Percentiles rank a stretch among this genome's conserved stretches.
Evolutionary conservation across 768 basidiomycete genomes (phyloP).

Genomic region (Kwoniella dendrophila): DNA sequence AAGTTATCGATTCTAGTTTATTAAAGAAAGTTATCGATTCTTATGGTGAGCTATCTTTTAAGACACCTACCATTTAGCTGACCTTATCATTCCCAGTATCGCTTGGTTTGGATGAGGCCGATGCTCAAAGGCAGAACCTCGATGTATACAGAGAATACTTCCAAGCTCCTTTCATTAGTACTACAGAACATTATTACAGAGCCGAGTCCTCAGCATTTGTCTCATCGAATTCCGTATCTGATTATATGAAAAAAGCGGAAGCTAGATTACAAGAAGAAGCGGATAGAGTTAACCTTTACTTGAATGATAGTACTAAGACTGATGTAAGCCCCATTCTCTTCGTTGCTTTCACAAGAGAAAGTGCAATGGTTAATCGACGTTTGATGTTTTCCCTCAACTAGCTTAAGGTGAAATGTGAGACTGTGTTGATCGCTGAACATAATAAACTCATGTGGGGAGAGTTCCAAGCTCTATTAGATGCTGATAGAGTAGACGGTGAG

Average conservation of each 20-base stretch:
- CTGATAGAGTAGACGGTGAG: conserved; percentile 78
- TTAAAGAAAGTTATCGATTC: conserved; percentile 94
- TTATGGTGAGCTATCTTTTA: conserved; percentile 61
- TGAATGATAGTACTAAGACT: conserved; percentile 85
- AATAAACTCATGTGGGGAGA: conserved; percentile 84
- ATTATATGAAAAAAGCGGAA: conserved; percentile 94
- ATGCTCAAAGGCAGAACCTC: conserved; percentile 80
- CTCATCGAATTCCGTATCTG: conserved; percentile 81
- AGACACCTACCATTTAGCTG: not conserved
- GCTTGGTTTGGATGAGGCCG: conserved; percentile 86
- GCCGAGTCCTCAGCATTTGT: conserved; percentile 89
- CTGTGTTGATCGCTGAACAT: conserved; percentile 86
- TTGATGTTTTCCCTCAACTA: conserved; percentile 28
- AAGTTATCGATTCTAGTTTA: conserved; percentile 86
- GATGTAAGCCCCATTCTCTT: conserved; percentile 59
- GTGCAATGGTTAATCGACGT: not conserved
- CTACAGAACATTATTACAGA: conserved; percentile 88
- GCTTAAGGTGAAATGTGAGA: conserved; percentile 69
- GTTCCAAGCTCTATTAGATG: conserved; percentile 76
- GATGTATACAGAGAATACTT: conserved; percentile 92
- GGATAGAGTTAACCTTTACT: conserved; percentile 89
- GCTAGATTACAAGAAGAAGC: conserved; percentile 90
- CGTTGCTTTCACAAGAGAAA: not conserved
- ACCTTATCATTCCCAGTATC: conserved; percentile 61
- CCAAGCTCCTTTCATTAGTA: conserved; percentile 81